Evolutionary conservation across 306 rosid genomes (phyloP).

Genomic region (Betula pendula): DNA sequence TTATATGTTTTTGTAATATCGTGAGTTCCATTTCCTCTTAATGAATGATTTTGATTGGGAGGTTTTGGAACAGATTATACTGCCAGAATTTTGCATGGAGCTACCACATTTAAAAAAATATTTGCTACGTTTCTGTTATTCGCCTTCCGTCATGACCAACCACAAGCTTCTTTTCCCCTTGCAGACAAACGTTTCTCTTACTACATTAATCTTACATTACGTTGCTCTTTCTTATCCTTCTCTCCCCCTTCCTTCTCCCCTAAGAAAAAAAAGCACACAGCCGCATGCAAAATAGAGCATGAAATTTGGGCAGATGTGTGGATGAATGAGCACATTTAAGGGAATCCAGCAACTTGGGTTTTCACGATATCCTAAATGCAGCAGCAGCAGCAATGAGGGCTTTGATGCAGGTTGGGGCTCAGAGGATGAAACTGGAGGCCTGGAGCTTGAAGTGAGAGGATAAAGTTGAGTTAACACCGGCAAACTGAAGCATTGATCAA

Average conservation of each 20-base stretch:
- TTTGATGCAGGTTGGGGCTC: constrained; percentile 5
- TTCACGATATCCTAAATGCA: not conserved
- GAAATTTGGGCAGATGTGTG: not conserved
- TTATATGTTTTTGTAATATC: constrained; percentile 6
- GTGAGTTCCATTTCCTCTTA: constrained; percentile 7
- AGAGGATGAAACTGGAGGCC: not conserved
- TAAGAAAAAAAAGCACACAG: too few relatives aligned
- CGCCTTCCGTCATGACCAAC: not conserved
- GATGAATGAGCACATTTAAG: not conserved
- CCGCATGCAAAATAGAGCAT: not conserved
- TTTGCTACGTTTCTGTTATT: not conserved
- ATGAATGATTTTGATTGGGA: constrained; percentile 19
- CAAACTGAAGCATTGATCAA: not conserved
- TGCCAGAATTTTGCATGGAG: constrained; percentile 10
- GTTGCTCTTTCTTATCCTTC: not conserved
- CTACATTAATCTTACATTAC: not conserved
- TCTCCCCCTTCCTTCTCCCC: not conserved
- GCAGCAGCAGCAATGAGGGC: not conserved
- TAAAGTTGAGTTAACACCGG: not conserved
- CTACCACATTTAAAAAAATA: constrained; percentile 5
- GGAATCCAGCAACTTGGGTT: not conserved
- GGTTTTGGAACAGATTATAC: constrained; percentile 3
- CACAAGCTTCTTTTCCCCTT: not conserved
- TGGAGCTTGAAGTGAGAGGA: not conserved
- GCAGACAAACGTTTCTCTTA: not conserved